Percentiles rank a stretch among this genome's conserved stretches.
phyloP scores from a whole-genome alignment of 2,329 filamentous ascomycete species.

The Colletotrichum scovillei region DNA sequence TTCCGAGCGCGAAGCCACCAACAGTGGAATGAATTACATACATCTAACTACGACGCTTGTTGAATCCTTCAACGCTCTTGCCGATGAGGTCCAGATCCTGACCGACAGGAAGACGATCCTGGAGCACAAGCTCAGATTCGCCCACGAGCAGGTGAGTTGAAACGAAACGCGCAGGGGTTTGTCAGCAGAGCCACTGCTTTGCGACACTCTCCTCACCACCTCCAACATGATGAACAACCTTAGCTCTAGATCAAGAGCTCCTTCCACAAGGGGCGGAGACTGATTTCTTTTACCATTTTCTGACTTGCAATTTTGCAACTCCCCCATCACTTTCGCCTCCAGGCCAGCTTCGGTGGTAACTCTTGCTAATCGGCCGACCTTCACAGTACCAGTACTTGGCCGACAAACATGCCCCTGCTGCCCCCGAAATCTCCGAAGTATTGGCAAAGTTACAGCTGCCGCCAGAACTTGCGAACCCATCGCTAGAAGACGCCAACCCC shows the following conservation, averaged over 20 bases:
- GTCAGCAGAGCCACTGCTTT: slow-evolving; percentile 27
- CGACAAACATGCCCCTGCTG: slow-evolving; percentile 75
- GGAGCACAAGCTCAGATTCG: slow-evolving; percentile 75
- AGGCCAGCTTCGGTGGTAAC: slow-evolving; percentile 3
- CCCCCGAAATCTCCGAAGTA: slow-evolving; percentile 74
- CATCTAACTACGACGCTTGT: slow-evolving; percentile 67
- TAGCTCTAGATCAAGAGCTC: slow-evolving; percentile 90
- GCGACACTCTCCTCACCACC: slow-evolving; percentile 22
- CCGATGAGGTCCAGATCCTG: slow-evolving; percentile 72
- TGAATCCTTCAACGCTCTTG: slow-evolving; percentile 73
- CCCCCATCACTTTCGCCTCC: slow-evolving; percentile 21
- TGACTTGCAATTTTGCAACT: slow-evolving; percentile 46
- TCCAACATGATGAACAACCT: slow-evolving; percentile 58
- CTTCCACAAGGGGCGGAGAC: slow-evolving; percentile 66
- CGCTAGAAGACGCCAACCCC: slow-evolving; percentile 59
- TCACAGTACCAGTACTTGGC: slow-evolving; percentile 71
- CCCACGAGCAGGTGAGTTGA: slow-evolving; percentile 71
- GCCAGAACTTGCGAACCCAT: slow-evolving; percentile 59
- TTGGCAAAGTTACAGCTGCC: slow-evolving; percentile 75
- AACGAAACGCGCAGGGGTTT: slow-evolving; percentile 30
- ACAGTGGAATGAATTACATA: slow-evolving; percentile 54
- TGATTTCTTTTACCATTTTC: slow-evolving; percentile 63
- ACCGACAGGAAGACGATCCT: slow-evolving; percentile 73
- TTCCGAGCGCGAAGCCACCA: slow-evolving; percentile 30
- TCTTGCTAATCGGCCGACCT: slow-evolving; percentile 36